Evolutionary conservation across 331 rosid genomes (phyloP).

Genomic region (Quercus tomentella): DNA sequence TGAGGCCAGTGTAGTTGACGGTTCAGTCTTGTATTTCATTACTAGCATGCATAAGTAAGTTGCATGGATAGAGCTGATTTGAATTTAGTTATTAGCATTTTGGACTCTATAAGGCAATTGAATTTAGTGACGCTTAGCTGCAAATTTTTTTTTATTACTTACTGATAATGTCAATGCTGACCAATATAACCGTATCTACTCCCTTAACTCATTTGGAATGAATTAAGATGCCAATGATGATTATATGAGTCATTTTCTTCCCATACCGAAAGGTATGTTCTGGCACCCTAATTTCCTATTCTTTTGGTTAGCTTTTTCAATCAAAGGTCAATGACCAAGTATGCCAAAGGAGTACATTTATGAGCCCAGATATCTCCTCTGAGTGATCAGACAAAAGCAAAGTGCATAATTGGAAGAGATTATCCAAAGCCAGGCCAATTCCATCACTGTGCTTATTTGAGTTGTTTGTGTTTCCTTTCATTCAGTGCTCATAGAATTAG

Average conservation of each 20-base stretch:
- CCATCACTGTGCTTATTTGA: neutral
- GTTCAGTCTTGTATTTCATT: no score
- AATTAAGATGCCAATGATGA: conserved; percentile 88
- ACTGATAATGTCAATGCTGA: conserved; percentile 15
- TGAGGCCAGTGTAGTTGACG: no score
- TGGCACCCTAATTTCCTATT: no score
- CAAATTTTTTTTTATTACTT: neutral
- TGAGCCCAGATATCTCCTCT: conserved; percentile 95
- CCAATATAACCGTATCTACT: conserved; percentile 86
- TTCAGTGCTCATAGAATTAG: neutral
- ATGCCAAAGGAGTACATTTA: conserved; percentile 88
- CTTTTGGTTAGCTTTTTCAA: neutral
- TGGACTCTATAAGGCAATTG: no score
- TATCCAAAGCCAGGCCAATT: conserved; percentile 85
- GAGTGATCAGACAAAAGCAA: conserved; percentile 74
- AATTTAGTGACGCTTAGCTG: neutral
- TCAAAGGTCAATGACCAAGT: conserved; percentile 34
- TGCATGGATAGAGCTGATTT: no score
- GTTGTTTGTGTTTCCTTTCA: neutral
- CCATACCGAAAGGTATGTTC: neutral
- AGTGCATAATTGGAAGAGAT: conserved; percentile 83
- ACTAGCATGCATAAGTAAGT: no score
- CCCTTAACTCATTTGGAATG: conserved; percentile 82
- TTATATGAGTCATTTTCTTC: conserved; percentile 82
- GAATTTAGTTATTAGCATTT: no score